Percentiles rank a stretch among this genome's conserved stretches.
phyloP scores from a whole-genome alignment of 768 basidiomycete species.

The Multifurca ochricompacta region DNA sequence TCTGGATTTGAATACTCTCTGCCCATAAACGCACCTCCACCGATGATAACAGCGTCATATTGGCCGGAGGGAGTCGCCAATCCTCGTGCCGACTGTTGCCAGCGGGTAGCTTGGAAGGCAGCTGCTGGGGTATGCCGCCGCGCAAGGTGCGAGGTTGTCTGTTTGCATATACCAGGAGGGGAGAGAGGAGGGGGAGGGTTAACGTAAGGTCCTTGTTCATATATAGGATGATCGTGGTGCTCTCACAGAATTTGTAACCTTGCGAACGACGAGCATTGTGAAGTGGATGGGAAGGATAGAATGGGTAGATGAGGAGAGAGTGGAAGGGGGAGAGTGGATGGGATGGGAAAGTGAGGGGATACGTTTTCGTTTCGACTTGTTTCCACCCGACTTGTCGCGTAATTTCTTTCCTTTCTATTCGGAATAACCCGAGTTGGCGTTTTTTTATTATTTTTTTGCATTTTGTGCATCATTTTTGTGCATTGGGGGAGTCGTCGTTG shows the following conservation, averaged over 20 bases:
- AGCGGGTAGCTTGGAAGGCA: conserved; percentile 30
- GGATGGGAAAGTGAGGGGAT: too few species aligned
- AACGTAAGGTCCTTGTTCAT: neutral
- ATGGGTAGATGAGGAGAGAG: neutral
- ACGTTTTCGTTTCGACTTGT: too few species aligned
- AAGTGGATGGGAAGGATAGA: neutral
- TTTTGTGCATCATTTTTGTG: too few species aligned
- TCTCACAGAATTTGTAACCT: conserved; percentile 13
- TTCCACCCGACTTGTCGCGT: too few species aligned
- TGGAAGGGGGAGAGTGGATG: too few species aligned
- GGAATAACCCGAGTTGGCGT: too few species aligned
- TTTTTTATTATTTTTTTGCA: too few species aligned
- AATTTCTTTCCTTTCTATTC: too few species aligned
- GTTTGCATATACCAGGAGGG: too few species aligned
- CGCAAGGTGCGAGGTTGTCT: conserved; percentile 10
- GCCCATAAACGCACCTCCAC: conserved; percentile 63
- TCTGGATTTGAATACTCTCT: neutral
- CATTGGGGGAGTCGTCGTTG: too few species aligned
- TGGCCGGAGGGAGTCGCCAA: conserved; percentile 63
- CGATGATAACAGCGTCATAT: conserved; percentile 93
- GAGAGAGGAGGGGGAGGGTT: neutral
- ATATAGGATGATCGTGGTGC: neutral
- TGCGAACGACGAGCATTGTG: conserved; percentile 14
- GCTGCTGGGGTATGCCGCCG: conserved; percentile 5
- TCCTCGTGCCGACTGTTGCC: conserved; percentile 43